These are phyloP conservation scores for Blastomyces emzantsi DNA, from an alignment of 2,329 filamentous ascomycete genomes.

Conservation along the genomic window DNA sequence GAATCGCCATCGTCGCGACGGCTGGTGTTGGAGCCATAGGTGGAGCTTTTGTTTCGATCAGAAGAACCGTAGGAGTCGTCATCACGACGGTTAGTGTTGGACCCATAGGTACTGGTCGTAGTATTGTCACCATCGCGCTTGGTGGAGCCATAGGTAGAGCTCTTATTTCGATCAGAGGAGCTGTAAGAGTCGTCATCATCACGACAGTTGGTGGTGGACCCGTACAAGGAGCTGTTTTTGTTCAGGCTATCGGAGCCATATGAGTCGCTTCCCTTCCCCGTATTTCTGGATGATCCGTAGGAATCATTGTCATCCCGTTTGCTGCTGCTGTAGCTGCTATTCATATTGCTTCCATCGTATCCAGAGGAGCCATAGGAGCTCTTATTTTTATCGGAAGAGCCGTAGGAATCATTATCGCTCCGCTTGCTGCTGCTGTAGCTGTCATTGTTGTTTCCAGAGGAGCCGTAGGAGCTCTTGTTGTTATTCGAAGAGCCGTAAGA, in stretches of 20 bases:
- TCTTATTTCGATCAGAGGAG: background rate
- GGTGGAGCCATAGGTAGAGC: constrained; percentile 1
- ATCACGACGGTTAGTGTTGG: constrained; percentile 1
- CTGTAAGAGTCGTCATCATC: background rate
- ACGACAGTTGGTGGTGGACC: background rate
- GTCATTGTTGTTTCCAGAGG: constrained; percentile 2
- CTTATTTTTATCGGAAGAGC: background rate
- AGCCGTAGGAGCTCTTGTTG: constrained; percentile 2
- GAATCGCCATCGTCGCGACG: background rate
- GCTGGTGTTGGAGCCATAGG: background rate
- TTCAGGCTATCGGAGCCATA: background rate
- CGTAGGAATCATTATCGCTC: background rate
- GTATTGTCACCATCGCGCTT: background rate
- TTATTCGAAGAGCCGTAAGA: background rate
- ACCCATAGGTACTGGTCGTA: background rate
- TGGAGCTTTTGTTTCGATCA: background rate
- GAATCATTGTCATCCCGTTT: background rate
- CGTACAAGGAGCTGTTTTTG: background rate
- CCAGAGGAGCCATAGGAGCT: background rate
- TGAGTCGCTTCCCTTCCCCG: background rate
- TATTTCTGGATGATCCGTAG: background rate
- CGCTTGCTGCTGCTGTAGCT: background rate
- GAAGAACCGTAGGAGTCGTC: background rate
- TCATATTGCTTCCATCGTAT: background rate
- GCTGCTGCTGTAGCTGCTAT: background rate